Evolutionary conservation across 768 basidiomycete genomes (phyloP).

Genomic region (Macrolepiota albuminosa): DNA sequence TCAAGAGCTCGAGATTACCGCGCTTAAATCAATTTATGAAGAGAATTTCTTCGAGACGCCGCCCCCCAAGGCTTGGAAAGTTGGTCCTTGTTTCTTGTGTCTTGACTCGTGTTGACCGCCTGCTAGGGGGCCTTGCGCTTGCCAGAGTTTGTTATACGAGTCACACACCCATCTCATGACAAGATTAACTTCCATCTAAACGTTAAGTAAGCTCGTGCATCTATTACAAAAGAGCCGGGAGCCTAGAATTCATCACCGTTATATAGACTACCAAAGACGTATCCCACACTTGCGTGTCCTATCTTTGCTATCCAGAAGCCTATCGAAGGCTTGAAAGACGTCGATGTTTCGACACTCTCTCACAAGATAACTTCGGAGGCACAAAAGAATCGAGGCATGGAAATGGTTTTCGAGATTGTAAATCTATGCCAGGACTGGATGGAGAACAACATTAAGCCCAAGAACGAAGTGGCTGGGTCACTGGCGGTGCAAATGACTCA

Average conservation of each 20-base stretch:
- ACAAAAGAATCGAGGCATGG: conserved; percentile 58
- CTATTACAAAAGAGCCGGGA: background rate
- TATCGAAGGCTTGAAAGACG: conserved; percentile 49
- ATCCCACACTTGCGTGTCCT: conserved; percentile 68
- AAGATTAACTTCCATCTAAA: conserved; percentile 65
- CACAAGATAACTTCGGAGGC: conserved; percentile 63
- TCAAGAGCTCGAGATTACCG: conserved; percentile 66
- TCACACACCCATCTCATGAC: conserved; percentile 57
- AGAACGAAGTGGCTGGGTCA: conserved; percentile 59
- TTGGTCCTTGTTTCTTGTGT: conserved; percentile 21
- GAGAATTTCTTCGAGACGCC: conserved; percentile 71
- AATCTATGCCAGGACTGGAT: conserved; percentile 73
- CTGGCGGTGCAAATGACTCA: conserved; percentile 76
- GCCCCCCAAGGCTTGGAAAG: conserved; percentile 83
- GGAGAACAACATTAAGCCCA: conserved; percentile 47
- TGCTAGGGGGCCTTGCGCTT: conserved; percentile 59
- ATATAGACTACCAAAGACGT: conserved; percentile 73
- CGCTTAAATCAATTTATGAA: conserved; percentile 75
- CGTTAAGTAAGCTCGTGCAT: conserved; percentile 49
- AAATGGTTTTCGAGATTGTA: conserved; percentile 80
- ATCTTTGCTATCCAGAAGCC: conserved; percentile 67
- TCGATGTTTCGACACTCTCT: conserved; percentile 52
- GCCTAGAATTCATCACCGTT: conserved; percentile 1
- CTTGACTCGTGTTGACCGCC: conserved; percentile 6
- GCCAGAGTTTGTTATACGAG: conserved; percentile 73